phyloP scores from a whole-genome alignment of 2,329 filamentous ascomycete genomes.

The Xylariaceae sp. region DNA sequence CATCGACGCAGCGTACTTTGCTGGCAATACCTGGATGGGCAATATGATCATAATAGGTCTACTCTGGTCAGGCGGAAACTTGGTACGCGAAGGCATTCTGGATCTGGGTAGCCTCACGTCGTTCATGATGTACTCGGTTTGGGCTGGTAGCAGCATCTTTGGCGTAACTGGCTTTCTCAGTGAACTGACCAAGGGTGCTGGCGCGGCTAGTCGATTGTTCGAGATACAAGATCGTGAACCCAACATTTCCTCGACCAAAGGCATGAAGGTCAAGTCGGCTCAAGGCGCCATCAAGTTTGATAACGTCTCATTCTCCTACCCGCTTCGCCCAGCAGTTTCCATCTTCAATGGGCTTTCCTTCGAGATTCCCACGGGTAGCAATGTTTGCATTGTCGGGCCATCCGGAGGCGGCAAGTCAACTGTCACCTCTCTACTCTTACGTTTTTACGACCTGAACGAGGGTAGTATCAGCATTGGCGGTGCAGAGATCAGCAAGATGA shows the following conservation, averaged over 20 bases:
- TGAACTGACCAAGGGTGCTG: slow-evolving; percentile 97
- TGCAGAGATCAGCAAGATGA: slow-evolving; percentile 77
- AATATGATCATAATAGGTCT: slow-evolving; percentile 95
- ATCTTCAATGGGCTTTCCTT: slow-evolving; percentile 91
- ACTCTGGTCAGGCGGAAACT: slow-evolving; percentile 82
- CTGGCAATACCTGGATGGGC: slow-evolving; percentile 80
- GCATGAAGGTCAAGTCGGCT: slow-evolving; percentile 73
- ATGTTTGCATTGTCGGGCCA: slow-evolving; percentile 93
- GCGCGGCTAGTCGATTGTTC: slow-evolving; percentile 92
- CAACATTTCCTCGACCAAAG: slow-evolving; percentile 81
- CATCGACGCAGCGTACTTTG: slow-evolving; percentile 87
- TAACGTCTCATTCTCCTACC: slow-evolving; percentile 84
- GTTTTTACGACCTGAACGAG: slow-evolving; percentile 81
- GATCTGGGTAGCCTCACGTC: slow-evolving; percentile 89
- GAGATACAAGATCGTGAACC: slow-evolving; percentile 90
- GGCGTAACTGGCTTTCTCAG: slow-evolving; percentile 95
- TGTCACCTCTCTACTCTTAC: slow-evolving; percentile 81
- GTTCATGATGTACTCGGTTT: slow-evolving; percentile 98
- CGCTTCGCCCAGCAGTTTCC: slow-evolving; percentile 82
- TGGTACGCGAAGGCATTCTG: slow-evolving; percentile 83
- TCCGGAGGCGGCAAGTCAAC: slow-evolving; percentile 96
- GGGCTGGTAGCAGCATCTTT: slow-evolving; percentile 79
- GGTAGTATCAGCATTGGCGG: slow-evolving; percentile 82
- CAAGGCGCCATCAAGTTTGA: slow-evolving; percentile 86
- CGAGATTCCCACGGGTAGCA: slow-evolving; percentile 85